A percentile compares a stretch with the other conserved stretches of the same genome.
Conservation (phyloP, 2,329 filamentous ascomycete genomes). For the Diaporthe helianthi region DNA sequence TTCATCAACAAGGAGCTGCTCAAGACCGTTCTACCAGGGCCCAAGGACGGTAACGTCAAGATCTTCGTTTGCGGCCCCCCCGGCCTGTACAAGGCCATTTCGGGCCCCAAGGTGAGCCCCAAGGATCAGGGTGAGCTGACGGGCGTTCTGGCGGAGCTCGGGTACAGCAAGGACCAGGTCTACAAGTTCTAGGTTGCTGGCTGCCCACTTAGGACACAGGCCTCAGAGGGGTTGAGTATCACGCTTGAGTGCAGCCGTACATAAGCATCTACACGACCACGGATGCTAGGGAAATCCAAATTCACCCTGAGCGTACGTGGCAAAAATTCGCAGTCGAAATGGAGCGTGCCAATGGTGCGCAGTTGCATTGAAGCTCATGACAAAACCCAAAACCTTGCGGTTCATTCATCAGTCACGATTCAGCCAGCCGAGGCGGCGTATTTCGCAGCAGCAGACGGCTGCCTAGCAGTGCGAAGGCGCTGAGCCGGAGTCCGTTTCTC, state of each 20-base stretch:
- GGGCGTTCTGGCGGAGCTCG: conserved; percentile 83
- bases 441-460: too few species aligned
- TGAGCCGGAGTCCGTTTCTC: background rate
- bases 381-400: background rate
- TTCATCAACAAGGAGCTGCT: conserved; percentile 89
- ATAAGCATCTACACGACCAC: conserved; percentile 12
- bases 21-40: conserved; percentile 93
- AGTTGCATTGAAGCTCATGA: background rate
- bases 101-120: conserved; percentile 89
- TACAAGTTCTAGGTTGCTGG: conserved; percentile 78
- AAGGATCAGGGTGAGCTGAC: conserved; percentile 90
- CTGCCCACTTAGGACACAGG: background rate
- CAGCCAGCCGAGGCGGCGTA: background rate
- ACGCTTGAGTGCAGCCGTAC: background rate
- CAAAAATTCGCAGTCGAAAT: background rate
- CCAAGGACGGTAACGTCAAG: conserved; percentile 92
- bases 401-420: background rate
- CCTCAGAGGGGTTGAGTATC: background rate
- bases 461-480: too few species aligned
- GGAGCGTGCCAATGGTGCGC: background rate
- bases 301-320: background rate
- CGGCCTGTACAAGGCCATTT: conserved; percentile 90
- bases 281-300: background rate
- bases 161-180: conserved; percentile 79
- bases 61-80: conserved; percentile 95